Percentiles rank a stretch among this genome's conserved stretches.
phyloP scores from a whole-genome alignment of 495 filamentous ascomycete genomes.

The Jackrogersella multiformis region DNA sequence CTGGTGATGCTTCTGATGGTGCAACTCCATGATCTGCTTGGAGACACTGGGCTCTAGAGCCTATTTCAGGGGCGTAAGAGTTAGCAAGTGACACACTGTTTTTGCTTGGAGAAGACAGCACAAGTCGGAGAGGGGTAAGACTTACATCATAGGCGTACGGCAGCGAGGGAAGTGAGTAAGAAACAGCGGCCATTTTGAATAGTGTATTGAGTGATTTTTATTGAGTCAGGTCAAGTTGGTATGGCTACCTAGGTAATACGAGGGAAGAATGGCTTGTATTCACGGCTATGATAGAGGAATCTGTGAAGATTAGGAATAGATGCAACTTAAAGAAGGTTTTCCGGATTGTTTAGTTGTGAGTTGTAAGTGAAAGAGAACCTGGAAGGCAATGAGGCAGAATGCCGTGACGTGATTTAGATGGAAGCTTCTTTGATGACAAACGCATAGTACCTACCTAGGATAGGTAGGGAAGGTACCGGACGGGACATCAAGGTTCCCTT shows the following conservation, averaged over 20 bases:
- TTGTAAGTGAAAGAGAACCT: conserved; percentile 6
- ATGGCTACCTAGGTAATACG: background rate
- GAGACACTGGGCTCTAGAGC: conserved; percentile 92
- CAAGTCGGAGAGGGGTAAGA: background rate
- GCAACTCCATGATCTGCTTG: conserved; percentile 93
- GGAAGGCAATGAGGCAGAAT: background rate
- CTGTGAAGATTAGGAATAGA: background rate
- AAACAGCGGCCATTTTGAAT: conserved; percentile 43
- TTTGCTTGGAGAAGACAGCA: background rate
- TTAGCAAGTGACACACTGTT: conserved; percentile 14
- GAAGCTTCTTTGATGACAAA: conserved; percentile 24
- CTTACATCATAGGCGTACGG: conserved; percentile 60
- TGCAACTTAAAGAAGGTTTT: conserved; percentile 1
- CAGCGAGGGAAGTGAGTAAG: conserved; percentile 52
- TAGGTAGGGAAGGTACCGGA: conserved; percentile 1
- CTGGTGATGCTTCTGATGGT: conserved; percentile 77
- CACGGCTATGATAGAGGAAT: background rate
- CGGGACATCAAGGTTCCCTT: conserved; percentile 34
- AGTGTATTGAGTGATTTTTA: background rate
- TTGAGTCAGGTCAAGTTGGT: background rate
- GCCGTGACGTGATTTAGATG: conserved; percentile 7
- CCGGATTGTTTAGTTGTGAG: background rate
- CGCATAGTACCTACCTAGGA: background rate
- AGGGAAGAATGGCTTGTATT: background rate
- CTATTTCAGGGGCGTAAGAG: conserved; percentile 17